phyloP scores from a whole-genome alignment of 1,139 yeast genomes.

The Lodderomyces beijingensis region DNA sequence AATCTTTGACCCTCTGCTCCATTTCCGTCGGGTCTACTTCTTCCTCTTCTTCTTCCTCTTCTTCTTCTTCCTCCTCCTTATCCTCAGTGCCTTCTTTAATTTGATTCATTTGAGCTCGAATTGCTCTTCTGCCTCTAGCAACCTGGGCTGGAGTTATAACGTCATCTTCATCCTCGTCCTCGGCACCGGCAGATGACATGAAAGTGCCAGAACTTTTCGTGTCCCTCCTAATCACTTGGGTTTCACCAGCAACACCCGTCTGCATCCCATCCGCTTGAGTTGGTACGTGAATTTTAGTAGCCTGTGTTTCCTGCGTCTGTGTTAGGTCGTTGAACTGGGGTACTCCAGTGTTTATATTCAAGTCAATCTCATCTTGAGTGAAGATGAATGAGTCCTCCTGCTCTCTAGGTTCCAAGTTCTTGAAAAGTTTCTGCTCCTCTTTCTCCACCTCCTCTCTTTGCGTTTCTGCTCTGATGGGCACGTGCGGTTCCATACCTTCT shows the following conservation, averaged over 20 bases:
- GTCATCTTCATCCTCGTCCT: slow-evolving; percentile 23
- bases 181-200: slow-evolving; percentile 1
- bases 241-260: slow-evolving; percentile 7
- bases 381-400: slow-evolving; percentile 7
- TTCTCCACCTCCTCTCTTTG: too few species aligned
- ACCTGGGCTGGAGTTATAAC: slow-evolving; percentile 26
- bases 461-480: slow-evolving; percentile 6
- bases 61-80: slow-evolving; percentile 16
- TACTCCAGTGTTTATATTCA: neutral
- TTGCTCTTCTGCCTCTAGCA: slow-evolving; percentile 20
- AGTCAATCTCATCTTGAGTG: slow-evolving; percentile 5
- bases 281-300: slow-evolving; percentile 12
- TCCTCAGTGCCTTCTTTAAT: slow-evolving; percentile 20
- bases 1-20: slow-evolving; percentile 27
- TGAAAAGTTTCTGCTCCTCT: slow-evolving; percentile 20
- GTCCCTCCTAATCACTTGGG: slow-evolving; percentile 12
- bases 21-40: slow-evolving; percentile 24
- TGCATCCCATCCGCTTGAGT: slow-evolving; percentile 1
- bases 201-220: too few species aligned
- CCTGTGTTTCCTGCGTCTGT: slow-evolving; percentile 17
- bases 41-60: slow-evolving; percentile 20
- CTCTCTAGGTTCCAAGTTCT: slow-evolving; percentile 27
- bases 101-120: slow-evolving; percentile 16
- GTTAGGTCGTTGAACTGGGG: slow-evolving; percentile 16
- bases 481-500: slow-evolving; percentile 1